Percentiles rank a stretch among this genome's conserved stretches.
phyloP scores from a whole-genome alignment of 306 rosid species.

The Vigna nakashimae region DNA sequence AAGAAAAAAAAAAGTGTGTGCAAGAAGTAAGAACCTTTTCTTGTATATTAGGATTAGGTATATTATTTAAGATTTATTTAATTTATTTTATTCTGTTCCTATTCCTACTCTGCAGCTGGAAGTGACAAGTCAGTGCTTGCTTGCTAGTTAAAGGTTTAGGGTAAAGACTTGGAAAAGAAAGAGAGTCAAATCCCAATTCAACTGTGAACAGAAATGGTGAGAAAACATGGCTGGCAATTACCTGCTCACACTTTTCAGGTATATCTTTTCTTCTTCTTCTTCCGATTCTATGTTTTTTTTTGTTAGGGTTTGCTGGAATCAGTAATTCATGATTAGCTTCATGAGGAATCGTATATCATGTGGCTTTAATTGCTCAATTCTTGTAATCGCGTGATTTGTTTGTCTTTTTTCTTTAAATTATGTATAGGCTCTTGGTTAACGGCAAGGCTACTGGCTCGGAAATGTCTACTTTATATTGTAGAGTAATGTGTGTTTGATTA shows the following conservation, averaged over 20 bases:
- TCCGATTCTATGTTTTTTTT: slow-evolving; percentile 6
- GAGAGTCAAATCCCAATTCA: slow-evolving; percentile 26
- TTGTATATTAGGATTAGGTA: slow-evolving; percentile 41
- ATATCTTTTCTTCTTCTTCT: slow-evolving; percentile 8
- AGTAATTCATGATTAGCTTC: background rate
- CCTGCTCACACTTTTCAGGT: slow-evolving; percentile 99
- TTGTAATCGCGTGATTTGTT: slow-evolving; percentile 19
- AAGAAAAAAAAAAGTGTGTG: background rate
- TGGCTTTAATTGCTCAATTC: slow-evolving; percentile 31
- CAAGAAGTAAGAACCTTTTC: background rate
- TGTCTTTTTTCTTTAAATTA: background rate
- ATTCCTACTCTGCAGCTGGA: slow-evolving; percentile 12
- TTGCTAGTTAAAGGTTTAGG: slow-evolving; percentile 36
- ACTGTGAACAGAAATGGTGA: slow-evolving; percentile 64
- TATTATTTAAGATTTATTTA: background rate
- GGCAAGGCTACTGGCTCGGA: background rate
- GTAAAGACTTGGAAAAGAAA: background rate
- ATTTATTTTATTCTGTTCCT: background rate
- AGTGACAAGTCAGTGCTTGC: slow-evolving; percentile 29
- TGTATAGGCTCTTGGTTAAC: background rate
- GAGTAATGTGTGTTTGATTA: slow-evolving; percentile 36
- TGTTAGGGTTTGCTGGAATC: slow-evolving; percentile 55
- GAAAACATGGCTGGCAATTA: slow-evolving; percentile 97
- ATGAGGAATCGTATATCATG: background rate
- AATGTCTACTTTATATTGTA: slow-evolving; percentile 15